Base-by-base conservation (phyloP, 495 filamentous ascomycete genomes). In the Penicilliopsis zonata region DNA sequence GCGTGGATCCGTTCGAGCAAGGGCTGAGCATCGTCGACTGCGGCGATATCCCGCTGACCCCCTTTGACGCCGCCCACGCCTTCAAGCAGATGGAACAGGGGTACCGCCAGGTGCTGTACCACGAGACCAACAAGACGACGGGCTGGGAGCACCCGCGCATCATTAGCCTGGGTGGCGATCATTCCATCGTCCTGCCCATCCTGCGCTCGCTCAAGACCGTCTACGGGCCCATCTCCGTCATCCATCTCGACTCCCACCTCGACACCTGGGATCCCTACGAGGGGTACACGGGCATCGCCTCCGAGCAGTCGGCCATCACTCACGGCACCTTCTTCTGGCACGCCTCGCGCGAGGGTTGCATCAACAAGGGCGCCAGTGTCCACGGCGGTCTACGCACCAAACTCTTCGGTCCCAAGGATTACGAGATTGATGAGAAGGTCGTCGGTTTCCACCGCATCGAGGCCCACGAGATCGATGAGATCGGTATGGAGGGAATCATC, bases 241-340 rank as follows among this genome's bases (percentile, higher is more conserved):
- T 85, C 30, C 80, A 85, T 42, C 82, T 83, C 33, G 80, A 85
- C 37, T 71, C 66, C 17, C 80, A 85, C 47, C 61, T 85, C 47
- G 74, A 78, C 37, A 71, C 74, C 9, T 78, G 74, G 73, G 64
- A 61, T 30, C 74, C 73, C 7, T 80, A 81, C n/a, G n/a, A n/a
- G n/a, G n/a, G n/a, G n/a, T n/a, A n/a, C n/a, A n/a, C n/a, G n/a
- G n/a, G n/a, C n/a, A n/a, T n/a, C n/a, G n/a, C n/a, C n/a, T n/a
- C n/a, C n/a, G n/a, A n/a, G n/a, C n/a, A n/a, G n/a, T n/a, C 85
- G 13, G 65, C 69, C 18, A 67, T 92, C 34, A 92, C 92, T 48
- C 86, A 94, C 55, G 86, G 86, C 4, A 90, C 86, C 2, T 82
- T 81, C 52, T 82, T 81, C 57, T 84, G 74, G 44, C 76, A 78